phyloP scores from a whole-genome alignment of 2,329 filamentous ascomycete species.

The Fusarium dlaminii region DNA sequence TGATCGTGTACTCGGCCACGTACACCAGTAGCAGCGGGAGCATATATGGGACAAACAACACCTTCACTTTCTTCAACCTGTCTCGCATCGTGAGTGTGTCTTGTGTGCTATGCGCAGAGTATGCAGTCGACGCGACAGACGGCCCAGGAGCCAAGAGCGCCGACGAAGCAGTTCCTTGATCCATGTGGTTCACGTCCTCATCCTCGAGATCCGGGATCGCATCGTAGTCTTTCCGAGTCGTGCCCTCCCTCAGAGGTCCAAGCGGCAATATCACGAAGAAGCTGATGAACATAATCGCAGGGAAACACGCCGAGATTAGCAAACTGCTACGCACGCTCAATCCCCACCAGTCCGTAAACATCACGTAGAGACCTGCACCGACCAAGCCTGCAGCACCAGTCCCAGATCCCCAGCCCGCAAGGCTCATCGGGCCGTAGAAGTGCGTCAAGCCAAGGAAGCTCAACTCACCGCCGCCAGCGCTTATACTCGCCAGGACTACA shows the following conservation, averaged over 20 bases:
- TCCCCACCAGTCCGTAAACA: slow-evolving; percentile 82
- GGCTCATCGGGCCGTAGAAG: slow-evolving; percentile 86
- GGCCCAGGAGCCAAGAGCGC: slow-evolving; percentile 60
- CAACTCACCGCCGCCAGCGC: slow-evolving; percentile 87
- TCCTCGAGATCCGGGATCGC: slow-evolving; percentile 56
- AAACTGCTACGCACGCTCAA: slow-evolving; percentile 79
- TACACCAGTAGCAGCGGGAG: slow-evolving; percentile 91
- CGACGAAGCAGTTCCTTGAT: slow-evolving; percentile 55
- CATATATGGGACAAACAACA: slow-evolving; percentile 84
- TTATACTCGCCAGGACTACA: slow-evolving; percentile 84
- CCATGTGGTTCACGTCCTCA: slow-evolving; percentile 48
- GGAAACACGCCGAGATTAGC: slow-evolving; percentile 80
- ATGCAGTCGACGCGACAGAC: slow-evolving; percentile 52
- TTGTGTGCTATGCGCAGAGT: slow-evolving; percentile 44
- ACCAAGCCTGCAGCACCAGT: slow-evolving; percentile 89
- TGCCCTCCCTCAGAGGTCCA: slow-evolving; percentile 65
- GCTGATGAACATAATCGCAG: slow-evolving; percentile 81
- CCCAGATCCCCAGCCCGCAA: slow-evolving; percentile 92
- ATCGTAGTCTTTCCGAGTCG: slow-evolving; percentile 62
- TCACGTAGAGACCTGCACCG: slow-evolving; percentile 87
- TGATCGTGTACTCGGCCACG: slow-evolving; percentile 96
- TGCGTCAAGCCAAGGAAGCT: slow-evolving; percentile 93
- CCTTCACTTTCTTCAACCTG: slow-evolving; percentile 72
- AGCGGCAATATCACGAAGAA: slow-evolving; percentile 86
- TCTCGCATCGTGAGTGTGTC: slow-evolving; percentile 49